Conservation (phyloP, 108 stramenopile genomes). For the Pseudonitzschia pungens region DNA sequence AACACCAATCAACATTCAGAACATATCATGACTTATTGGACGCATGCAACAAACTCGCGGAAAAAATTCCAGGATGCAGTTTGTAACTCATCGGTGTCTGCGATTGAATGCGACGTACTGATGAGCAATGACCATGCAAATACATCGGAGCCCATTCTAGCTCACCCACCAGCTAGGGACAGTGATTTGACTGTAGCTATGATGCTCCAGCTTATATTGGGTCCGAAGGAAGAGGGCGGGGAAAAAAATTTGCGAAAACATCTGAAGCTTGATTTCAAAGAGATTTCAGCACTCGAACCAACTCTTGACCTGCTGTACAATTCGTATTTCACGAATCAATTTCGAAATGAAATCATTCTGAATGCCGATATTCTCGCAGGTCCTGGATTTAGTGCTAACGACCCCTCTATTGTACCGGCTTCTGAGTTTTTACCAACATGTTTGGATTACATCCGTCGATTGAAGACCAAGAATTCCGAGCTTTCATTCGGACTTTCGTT, state of each 20-base stretch:
- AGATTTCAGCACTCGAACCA: slow-evolving; percentile 42
- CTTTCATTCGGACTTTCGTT: slow-evolving; percentile 36
- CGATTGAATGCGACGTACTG: neutral
- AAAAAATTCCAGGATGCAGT: neutral
- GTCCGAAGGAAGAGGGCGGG: neutral
- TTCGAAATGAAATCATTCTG: slow-evolving; percentile 24
- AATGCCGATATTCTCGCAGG: slow-evolving; percentile 60
- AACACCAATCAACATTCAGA: neutral
- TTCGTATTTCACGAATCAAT: neutral
- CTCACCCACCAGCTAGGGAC: slow-evolving; percentile 44
- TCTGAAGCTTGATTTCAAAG: slow-evolving; percentile 62
- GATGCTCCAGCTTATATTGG: neutral
- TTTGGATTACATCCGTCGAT: slow-evolving; percentile 16
- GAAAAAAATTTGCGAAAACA: slow-evolving; percentile 26
- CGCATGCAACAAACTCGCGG: slow-evolving; percentile 4
- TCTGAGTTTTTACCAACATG: slow-evolving; percentile 38
- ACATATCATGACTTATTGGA: neutral
- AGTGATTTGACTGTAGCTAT: neutral
- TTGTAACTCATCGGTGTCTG: neutral
- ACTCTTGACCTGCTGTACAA: slow-evolving; percentile 17
- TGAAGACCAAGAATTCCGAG: neutral
- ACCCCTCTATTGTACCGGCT: slow-evolving; percentile 19
- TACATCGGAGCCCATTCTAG: slow-evolving; percentile 19
- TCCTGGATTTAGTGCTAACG: slow-evolving; percentile 23
- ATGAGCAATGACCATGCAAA: slow-evolving; percentile 2